Percentiles rank a stretch among this genome's conserved stretches.
Evolutionary conservation across 1,284 basidiomycete species (phyloP).

Genomic region (Melampsora larici-populina): DNA sequence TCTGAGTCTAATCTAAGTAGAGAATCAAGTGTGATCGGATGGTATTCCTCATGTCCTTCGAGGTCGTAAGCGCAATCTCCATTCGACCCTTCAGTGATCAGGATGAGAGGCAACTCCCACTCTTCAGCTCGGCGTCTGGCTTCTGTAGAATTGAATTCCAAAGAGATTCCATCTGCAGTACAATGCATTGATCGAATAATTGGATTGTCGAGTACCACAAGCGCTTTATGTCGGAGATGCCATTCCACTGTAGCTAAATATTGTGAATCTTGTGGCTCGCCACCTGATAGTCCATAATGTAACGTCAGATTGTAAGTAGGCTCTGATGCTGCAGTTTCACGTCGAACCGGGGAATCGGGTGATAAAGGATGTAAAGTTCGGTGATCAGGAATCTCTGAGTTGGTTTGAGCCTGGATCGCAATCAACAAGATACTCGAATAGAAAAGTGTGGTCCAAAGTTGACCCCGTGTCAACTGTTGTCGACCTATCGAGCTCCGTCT

Average conservation of each 20-base stretch:
- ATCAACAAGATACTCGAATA: neutral
- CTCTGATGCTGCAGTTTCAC: conserved; percentile 11
- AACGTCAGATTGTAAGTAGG: conserved; percentile 14
- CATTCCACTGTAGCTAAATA: conserved; percentile 27
- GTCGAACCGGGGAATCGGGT: conserved; percentile 14
- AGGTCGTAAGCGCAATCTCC: conserved; percentile 25
- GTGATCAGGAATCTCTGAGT: neutral
- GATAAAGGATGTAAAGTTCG: conserved; percentile 26
- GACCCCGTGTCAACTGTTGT: too few relatives aligned
- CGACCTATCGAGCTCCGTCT: too few relatives aligned
- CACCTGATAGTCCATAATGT: conserved; percentile 22
- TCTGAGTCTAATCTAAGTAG: neutral
- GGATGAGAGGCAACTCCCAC: conserved; percentile 33
- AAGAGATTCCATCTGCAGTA: conserved; percentile 24
- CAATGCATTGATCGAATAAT: conserved; percentile 25
- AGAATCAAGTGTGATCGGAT: conserved; percentile 18
- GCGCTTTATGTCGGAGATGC: conserved; percentile 24
- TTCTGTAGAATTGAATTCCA: conserved; percentile 18
- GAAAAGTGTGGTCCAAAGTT: too few relatives aligned
- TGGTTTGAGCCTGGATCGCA: conserved; percentile 2
- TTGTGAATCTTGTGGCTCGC: neutral
- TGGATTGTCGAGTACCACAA: conserved; percentile 27
- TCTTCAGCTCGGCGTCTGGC: conserved; percentile 3
- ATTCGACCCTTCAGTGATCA: conserved; percentile 25
- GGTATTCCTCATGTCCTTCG: conserved; percentile 23